phyloP scores from a whole-genome alignment of 106 monocot species.

The Dioscorea dumetorum region DNA sequence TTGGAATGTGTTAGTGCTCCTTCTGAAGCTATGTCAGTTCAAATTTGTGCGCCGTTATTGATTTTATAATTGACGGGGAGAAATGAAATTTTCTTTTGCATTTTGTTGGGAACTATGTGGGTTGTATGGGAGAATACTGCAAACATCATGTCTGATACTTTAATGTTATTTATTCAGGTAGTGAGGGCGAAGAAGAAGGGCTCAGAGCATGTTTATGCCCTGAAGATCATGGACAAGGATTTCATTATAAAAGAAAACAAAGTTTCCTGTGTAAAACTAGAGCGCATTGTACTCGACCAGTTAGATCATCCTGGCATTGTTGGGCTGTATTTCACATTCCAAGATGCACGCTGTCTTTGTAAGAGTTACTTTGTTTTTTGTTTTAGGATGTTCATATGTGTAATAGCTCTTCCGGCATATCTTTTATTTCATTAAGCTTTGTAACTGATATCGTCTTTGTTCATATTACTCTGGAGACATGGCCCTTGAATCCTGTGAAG shows the following conservation, averaged over 20 bases:
- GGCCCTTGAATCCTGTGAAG: conserved; percentile 99
- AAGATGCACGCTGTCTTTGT: conserved; percentile 85
- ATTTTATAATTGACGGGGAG: too few relatives aligned
- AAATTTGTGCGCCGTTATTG: too few relatives aligned
- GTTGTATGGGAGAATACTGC: too few relatives aligned
- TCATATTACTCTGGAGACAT: conserved; percentile 53
- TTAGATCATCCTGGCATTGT: conserved; percentile 91
- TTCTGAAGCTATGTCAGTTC: too few relatives aligned
- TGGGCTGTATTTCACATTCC: conserved; percentile 85
- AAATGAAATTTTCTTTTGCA: too few relatives aligned
- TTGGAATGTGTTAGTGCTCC: too few relatives aligned
- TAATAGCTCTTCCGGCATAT: conserved; percentile 1
- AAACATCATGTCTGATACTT: too few relatives aligned
- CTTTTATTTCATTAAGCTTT: conserved; percentile 2
- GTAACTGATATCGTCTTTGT: conserved; percentile 12
- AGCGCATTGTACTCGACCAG: conserved; percentile 94
- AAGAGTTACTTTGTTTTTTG: conserved; percentile 19
- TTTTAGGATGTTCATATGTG: background rate
- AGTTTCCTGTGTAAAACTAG: conserved; percentile 75
- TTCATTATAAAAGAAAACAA: conserved; percentile 98
- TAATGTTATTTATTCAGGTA: conserved; percentile 35
- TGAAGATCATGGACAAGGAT: conserved; percentile 99
- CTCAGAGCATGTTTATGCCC: conserved; percentile 73
- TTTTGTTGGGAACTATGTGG: too few relatives aligned
- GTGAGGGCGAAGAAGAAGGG: conserved; percentile 92